Conservation (phyloP, 495 filamentous ascomycete species). For the Xylaria palmicola region DNA sequence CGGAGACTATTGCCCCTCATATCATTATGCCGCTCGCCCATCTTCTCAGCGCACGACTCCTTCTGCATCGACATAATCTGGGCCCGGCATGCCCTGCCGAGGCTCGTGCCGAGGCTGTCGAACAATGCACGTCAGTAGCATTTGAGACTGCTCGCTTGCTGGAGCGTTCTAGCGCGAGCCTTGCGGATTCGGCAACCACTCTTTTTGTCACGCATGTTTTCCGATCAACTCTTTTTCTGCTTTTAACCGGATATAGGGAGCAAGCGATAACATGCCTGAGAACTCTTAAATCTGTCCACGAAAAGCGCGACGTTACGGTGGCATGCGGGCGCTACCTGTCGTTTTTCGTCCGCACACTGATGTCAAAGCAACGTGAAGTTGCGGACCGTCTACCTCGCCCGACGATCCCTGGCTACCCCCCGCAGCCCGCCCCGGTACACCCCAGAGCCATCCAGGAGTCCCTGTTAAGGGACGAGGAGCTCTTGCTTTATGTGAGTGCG, state of each 20-base stretch:
- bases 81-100: slow-evolving; percentile 65
- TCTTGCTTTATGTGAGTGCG: slow-evolving; percentile 82
- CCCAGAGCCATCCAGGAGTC: slow-evolving; percentile 39
- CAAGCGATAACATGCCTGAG: slow-evolving; percentile 71
- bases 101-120: slow-evolving; percentile 66
- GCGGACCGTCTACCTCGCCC: slow-evolving; percentile 33
- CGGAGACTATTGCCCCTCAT: slow-evolving; percentile 67
- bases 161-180: slow-evolving; percentile 53
- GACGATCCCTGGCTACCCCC: slow-evolving; percentile 22
- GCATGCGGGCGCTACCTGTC: slow-evolving; percentile 79
- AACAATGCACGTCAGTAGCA: slow-evolving; percentile 71
- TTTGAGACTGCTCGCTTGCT: slow-evolving; percentile 77
- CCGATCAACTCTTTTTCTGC: slow-evolving; percentile 80
- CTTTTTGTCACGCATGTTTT: slow-evolving; percentile 81
- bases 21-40: slow-evolving; percentile 70
- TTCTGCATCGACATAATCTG: slow-evolving; percentile 91
- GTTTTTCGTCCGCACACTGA: slow-evolving; percentile 74
- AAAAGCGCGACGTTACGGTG: slow-evolving; percentile 66
- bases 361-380: slow-evolving; percentile 56
- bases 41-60: slow-evolving; percentile 77
- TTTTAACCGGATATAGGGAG: slow-evolving; percentile 69
- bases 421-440: slow-evolving; percentile 22
- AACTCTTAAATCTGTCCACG: slow-evolving; percentile 64
- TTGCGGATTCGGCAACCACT: slow-evolving; percentile 44
- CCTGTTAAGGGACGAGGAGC: slow-evolving; percentile 81